Percentiles rank a stretch among this genome's conserved stretches.
Evolutionary conservation across 371 early-diverging fungal species (phyloP).

Genomic region (Rhizopus arrhizus): DNA sequence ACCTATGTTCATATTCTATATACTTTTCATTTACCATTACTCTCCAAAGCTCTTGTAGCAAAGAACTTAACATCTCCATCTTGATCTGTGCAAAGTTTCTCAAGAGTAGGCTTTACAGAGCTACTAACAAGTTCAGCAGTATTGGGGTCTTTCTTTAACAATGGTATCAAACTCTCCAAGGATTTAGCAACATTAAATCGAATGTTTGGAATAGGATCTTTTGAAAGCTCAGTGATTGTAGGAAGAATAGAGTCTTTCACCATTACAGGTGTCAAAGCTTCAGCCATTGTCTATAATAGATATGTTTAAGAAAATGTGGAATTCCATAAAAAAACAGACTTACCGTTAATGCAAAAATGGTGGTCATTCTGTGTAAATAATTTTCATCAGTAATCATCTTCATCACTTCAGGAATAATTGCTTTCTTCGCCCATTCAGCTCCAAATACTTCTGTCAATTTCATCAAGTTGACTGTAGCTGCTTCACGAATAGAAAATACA

Average conservation of each 20-base stretch:
- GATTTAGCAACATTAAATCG: conserved; percentile 98
- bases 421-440: conserved; percentile 94
- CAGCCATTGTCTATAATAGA: conserved; percentile 76
- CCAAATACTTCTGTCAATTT: conserved; percentile 97
- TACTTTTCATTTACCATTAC: conserved; percentile 26
- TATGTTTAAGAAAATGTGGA: conserved; percentile 25
- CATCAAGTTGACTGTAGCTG: conserved; percentile 89
- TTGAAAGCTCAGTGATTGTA: conserved; percentile 80
- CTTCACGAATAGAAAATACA: conserved; percentile 96
- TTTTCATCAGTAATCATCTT: conserved; percentile 86
- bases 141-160: conserved; percentile 70
- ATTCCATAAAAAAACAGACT: conserved; percentile 77
- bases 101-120: conserved; percentile 80
- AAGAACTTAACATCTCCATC: conserved; percentile 95
- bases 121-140: conserved; percentile 62
- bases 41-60: conserved; percentile 79
- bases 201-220: conserved; percentile 98
- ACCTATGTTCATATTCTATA: conserved; percentile 59
- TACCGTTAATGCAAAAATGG: conserved; percentile 93
- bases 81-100: conserved; percentile 81
- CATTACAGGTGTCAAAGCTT: conserved; percentile 83
- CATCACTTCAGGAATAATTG: conserved; percentile 93
- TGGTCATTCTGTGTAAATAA: conserved; percentile 96
- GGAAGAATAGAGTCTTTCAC: conserved; percentile 90
- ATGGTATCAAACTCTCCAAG: conserved; percentile 83